phyloP scores from a whole-genome alignment of 768 basidiomycete species.

The Rhodotorula paludigena region DNA sequence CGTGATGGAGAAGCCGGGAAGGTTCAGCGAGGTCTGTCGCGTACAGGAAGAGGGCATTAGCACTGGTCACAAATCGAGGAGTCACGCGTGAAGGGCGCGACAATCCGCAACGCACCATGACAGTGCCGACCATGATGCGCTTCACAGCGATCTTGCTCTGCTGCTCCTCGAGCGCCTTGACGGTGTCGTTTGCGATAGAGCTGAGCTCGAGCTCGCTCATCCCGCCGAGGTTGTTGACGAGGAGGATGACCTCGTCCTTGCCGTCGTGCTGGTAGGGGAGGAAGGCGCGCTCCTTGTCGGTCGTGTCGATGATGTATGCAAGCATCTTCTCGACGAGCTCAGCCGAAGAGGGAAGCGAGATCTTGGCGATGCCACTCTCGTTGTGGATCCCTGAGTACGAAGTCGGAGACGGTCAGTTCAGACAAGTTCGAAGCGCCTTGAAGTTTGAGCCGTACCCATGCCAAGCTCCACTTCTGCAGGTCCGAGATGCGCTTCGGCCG shows the following conservation, averaged over 20 bases:
- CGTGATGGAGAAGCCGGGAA: constrained; percentile 51
- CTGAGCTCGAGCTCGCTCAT: constrained; percentile 42
- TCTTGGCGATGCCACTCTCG: constrained; percentile 49
- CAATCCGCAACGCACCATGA: background rate
- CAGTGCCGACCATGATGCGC: constrained; percentile 5
- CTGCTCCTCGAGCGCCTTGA: constrained; percentile 20
- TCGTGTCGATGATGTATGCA: constrained; percentile 45
- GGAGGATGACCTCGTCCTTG: constrained; percentile 45
- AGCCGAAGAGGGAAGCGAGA: constrained; percentile 13
- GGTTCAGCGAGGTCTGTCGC: constrained; percentile 40
- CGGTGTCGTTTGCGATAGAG: constrained; percentile 37
- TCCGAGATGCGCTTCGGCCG: constrained; percentile 45
- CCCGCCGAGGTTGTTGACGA: constrained; percentile 49
- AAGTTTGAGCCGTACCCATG: constrained; percentile 45
- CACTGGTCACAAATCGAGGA: no score
- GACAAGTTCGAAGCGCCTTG: background rate
- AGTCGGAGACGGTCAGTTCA: background rate
- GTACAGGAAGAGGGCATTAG: background rate
- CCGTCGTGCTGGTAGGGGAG: constrained; percentile 46
- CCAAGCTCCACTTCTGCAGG: constrained; percentile 48
- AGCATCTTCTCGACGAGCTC: constrained; percentile 47
- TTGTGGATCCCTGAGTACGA: constrained; percentile 46
- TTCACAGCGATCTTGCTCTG: constrained; percentile 38
- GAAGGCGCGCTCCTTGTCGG: constrained; percentile 48
- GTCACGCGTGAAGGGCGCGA: no score